phyloP scores from a whole-genome alignment of 805 yeast species.

The Lachancea lanzarotensis region DNA sequence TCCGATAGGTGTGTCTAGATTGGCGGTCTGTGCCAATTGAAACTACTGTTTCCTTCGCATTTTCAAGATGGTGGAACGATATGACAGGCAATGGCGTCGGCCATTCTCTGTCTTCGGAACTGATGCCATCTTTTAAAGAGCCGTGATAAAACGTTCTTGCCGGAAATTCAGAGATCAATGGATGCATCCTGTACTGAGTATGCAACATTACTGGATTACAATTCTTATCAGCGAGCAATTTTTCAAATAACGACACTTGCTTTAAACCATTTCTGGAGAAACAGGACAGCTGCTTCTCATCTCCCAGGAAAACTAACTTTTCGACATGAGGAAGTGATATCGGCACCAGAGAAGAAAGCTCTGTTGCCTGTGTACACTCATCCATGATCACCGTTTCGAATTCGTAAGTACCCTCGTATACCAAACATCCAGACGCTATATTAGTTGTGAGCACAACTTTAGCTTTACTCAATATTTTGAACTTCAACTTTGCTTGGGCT shows the following conservation, averaged over 20 bases:
- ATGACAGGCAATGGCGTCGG: conserved; percentile 21
- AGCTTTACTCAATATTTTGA: conserved; percentile 42
- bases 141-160: conserved; percentile 40
- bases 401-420: conserved; percentile 40
- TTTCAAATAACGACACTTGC: conserved; percentile 52
- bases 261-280: conserved; percentile 52
- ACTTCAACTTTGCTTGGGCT: not conserved
- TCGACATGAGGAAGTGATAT: conserved; percentile 53
- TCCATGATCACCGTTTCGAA: conserved; percentile 60
- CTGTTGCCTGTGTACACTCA: conserved; percentile 63
- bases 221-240: conserved; percentile 46
- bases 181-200: conserved; percentile 56
- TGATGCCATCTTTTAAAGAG: conserved; percentile 45
- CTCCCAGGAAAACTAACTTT: conserved; percentile 58
- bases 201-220: conserved; percentile 32
- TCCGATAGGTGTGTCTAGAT: conserved; percentile 30
- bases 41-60: conserved; percentile 7
- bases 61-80: not conserved
- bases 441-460: conserved; percentile 59
- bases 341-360: conserved; percentile 56
- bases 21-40: no score
- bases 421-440: conserved; percentile 54
- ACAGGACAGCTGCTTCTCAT: conserved; percentile 58
- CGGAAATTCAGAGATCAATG: conserved; percentile 46
- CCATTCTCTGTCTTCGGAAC: conserved; percentile 39